Evolutionary conservation across 1,284 basidiomycete genomes (phyloP), one percentile per base, ranked within the genome.

Genomic region (Tylopilus sp.): DNA sequence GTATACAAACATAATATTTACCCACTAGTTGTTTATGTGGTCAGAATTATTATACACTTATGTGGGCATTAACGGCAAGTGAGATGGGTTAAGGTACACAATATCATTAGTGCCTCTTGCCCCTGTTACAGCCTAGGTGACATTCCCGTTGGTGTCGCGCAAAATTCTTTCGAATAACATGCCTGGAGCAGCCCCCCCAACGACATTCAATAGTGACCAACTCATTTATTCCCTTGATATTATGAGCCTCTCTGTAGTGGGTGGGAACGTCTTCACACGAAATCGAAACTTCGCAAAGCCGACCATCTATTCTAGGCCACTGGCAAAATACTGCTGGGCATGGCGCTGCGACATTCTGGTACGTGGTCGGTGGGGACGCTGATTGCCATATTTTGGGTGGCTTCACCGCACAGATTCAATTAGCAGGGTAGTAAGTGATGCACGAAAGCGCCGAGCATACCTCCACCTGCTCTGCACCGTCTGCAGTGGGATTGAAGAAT

Each of bases 101-200:
- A n/a, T n/a, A n/a, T n/a, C n/a, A n/a, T n/a, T 28, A 6, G 16
- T 51, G 48, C 4, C 21, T 18, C 12, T 12, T 4, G 5, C 1
- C 2, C 30, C 48, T 51, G n/a, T 4, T 9, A 23, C 44, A 49
- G 2, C 6, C 4, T 9, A 49, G 30, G 12, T 49, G 48, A 3
- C 1, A 1, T 1, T 51, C 48, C 0, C 23, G 18, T 2, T 34
- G 0, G 10, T 49, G 48, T 0, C 48, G 38, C 2, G 1, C 4
- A n/a, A 49, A 30, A 5, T 52, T 52, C 1, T 49, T 44, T 25
- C 49, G 26, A 2, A 1, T 6, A 10, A 2, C 1, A 2, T 3
- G 0, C 15, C 0, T 0, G n/a, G 1, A 3, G 19, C 48, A 43
- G 1, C 8, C 4, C 1, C 18, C n/a, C 45, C 48, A 49, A 4